Base-by-base conservation (phyloP, 768 basidiomycete genomes). In the Boletus pseudo-olivaceus region DNA sequence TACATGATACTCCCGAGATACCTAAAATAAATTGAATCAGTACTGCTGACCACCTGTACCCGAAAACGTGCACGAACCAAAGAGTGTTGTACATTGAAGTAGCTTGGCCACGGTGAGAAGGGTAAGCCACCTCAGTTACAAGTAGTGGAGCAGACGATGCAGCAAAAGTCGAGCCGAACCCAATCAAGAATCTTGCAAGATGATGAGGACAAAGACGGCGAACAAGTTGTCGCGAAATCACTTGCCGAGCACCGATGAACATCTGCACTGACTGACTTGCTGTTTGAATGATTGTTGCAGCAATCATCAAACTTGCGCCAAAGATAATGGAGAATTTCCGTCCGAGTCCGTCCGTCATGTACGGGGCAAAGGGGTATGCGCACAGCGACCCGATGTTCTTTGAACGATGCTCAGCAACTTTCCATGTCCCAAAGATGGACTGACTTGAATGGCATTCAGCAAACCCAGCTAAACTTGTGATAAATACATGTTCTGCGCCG, bases 401-500 rank as follows among this genome's bases (percentile, higher is more conserved):
- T 33, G 23, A 39, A 35, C 17, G 11, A 45, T 4, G 19, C 5
- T 49, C 43, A 52, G 27, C 7, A 35, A 27, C 12, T 11, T 15
- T 11, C 3, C 26, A 26, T 2, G 4, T 30, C 10, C 12, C 5
- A 29, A 32, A 5, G 17, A 12, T 5, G n/a, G 43, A 51, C 71
- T 59, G 55, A 70, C 72, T 58, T 72, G 71, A 44, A 74, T 73
- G 30, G 72, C 70, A 39, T 68, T 71, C 4, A 73, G 57, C 5
- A 74, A 63, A n/a, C 72, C 72, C 19, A 73, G 69, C 68, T 73
- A 20, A 30, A 12, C 5, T 42, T 19, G 1, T 26, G 12, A 30
- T 38, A 33, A 51, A 44, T n/a, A 27, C 34, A 43, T 19, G 32
- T 44, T 32, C 17, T 17, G 15, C 19, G 33, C 1, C 17, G 23